phyloP scores from a whole-genome alignment of 2,329 filamentous ascomycete species.

The Diaporthe nobilis region DNA sequence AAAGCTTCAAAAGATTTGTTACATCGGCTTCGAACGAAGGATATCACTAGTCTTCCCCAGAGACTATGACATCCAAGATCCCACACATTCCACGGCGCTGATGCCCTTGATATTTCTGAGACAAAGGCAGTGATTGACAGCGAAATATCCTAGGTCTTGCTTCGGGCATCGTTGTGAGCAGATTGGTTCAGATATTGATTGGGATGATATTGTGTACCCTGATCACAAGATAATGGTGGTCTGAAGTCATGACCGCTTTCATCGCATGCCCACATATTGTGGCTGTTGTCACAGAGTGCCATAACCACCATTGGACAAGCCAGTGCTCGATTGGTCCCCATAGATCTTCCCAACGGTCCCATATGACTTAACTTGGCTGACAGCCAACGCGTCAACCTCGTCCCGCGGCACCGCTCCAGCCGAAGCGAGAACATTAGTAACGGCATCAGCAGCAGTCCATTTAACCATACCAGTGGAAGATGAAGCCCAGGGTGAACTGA shows the following conservation, averaged over 20 bases:
- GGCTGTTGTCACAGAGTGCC: slow-evolving; percentile 41
- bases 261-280: too few relatives aligned
- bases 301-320: slow-evolving; percentile 47
- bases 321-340: slow-evolving; percentile 45
- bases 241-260: background rate
- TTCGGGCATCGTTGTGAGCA: background rate
- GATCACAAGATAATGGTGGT: background rate
- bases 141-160: background rate
- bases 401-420: slow-evolving; percentile 54
- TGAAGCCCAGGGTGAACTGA: slow-evolving; percentile 44
- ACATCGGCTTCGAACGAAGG: too few relatives aligned
- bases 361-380: slow-evolving; percentile 45
- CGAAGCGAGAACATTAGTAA: slow-evolving; percentile 52
- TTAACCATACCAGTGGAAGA: slow-evolving; percentile 44
- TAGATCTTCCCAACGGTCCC: slow-evolving; percentile 46
- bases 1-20: too few relatives aligned
- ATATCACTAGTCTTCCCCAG: too few relatives aligned
- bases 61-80: too few relatives aligned
- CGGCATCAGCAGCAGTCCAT: slow-evolving; percentile 53
- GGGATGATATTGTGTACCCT: too few relatives aligned
- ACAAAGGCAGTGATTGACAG: background rate
- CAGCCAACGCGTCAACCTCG: slow-evolving; percentile 47
- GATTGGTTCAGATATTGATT: too few relatives aligned
- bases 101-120: background rate
- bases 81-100: too few relatives aligned